Evolutionary conservation across 2,329 filamentous ascomycete species (phyloP), one percentile per base, ranked within the genome.

Genomic region (Passalora sequoiae): DNA sequence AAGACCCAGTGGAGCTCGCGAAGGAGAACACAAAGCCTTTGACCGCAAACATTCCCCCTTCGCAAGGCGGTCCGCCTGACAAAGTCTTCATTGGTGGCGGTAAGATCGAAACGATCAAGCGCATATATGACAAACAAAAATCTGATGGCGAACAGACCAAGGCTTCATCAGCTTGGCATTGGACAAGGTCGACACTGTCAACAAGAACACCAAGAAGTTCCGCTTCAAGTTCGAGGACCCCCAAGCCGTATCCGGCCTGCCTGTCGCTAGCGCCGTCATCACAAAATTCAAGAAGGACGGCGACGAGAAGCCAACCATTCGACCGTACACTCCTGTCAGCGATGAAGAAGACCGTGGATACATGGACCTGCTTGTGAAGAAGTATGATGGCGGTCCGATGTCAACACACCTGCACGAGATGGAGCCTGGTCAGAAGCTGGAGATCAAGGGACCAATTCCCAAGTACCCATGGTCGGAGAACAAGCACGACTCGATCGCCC

Each of bases 161-260:
- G 89, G 88, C 55, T 97, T 89, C 70, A 67, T 96, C 52, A 81
- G 81, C 50, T 76, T 97, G 56, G 82, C 85, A 70, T 75, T 97
- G 44, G 79, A 87, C 44, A 80, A 83, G 43, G 77, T 89, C 38
- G 84, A 94, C 70, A 70, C 74, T 33, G 69, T 96, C 71, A 96
- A 88, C 74, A 85, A 89, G 76, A 97, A 97, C 76, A 94, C 89
- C 59, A 97, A 97, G 81, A 83, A 79, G 59, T 76, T 97, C 64
- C 82, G 86, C 58, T 97, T 98, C 70, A 81, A 83, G 60, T 80
- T 97, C 31, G 86, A 87, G 12, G 86, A 94, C 65, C 75, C 80
- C 51, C 84, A 95, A 64, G 80, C 84, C 69, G 83, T 94, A 40
- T 91, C 86, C 46, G 92, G 92, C 32, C 72, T 98, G 46, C 69